Conservation (phyloP, 345 rosid species). For the Arabis alpina region DNA sequence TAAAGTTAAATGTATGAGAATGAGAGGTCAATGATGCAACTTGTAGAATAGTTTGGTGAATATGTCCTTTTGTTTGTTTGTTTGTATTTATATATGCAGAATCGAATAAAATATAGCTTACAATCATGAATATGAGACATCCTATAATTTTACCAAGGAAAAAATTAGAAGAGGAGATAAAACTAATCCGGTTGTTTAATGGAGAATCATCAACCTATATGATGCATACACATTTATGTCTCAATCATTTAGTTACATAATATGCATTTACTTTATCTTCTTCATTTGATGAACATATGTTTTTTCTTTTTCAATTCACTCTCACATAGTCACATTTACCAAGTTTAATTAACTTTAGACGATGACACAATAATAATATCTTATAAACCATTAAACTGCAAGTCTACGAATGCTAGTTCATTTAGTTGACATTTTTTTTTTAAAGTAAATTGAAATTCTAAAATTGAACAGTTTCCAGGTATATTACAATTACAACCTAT, state of each 20-base stretch:
- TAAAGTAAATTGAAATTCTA: background rate
- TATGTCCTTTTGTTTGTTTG: constrained; percentile 19
- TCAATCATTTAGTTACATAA: background rate
- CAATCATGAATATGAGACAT: constrained; percentile 17
- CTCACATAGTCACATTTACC: background rate
- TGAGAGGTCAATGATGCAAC: constrained; percentile 39
- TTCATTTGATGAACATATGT: background rate
- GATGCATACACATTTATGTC: background rate
- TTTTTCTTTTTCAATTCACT: background rate
- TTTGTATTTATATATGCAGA: constrained; percentile 22
- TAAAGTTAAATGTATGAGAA: constrained; percentile 15
- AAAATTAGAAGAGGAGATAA: background rate
- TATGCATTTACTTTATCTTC: background rate
- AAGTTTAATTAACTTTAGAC: background rate
- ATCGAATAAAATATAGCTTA: constrained; percentile 6
- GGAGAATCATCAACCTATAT: background rate
- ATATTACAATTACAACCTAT: background rate
- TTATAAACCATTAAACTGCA: background rate
- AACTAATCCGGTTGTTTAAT: background rate
- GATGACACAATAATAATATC: too few species aligned
- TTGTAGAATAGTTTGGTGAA: constrained; percentile 38
- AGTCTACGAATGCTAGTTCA: background rate
- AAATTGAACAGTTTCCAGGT: background rate
- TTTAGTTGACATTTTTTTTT: background rate
- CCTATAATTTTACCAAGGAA: background rate